Percentiles rank a stretch among this genome's conserved stretches.
Conservation (phyloP, 73 alveolate genomes). For the Chromera velia region DNA sequence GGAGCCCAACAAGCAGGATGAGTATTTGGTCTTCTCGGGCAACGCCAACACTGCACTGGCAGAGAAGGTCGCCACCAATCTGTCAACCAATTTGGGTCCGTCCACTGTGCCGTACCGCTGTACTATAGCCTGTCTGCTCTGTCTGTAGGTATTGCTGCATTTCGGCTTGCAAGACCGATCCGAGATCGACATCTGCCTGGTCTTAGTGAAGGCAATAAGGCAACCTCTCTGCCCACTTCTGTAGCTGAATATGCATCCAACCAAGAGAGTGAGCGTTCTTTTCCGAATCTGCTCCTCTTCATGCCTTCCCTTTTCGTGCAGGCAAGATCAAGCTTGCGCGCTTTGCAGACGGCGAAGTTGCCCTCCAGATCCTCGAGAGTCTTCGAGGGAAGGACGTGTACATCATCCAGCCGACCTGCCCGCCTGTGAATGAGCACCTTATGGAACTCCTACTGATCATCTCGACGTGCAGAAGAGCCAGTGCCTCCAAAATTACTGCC, state of each 20-base stretch:
- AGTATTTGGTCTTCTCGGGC: constrained; percentile 33
- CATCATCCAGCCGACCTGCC: constrained; percentile 76
- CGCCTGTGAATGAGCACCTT: constrained; percentile 87
- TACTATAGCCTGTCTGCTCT: too few relatives aligned
- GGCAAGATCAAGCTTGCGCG: constrained; percentile 52
- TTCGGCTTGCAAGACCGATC: too few relatives aligned
- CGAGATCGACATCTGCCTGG: too few relatives aligned
- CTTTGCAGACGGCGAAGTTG: constrained; percentile 88
- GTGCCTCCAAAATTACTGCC: constrained; percentile 79
- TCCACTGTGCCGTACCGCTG: too few relatives aligned
- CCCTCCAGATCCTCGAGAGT: constrained; percentile 59
- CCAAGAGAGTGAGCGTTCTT: too few relatives aligned
- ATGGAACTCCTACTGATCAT: constrained; percentile 82
- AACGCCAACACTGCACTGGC: constrained; percentile 45
- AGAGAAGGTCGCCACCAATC: constrained; percentile 43
- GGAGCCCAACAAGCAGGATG: neutral
- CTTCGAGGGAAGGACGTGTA: constrained; percentile 80
- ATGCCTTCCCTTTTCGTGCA: too few relatives aligned
- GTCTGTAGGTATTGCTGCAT: too few relatives aligned
- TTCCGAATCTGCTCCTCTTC: too few relatives aligned
- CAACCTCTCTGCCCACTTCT: too few relatives aligned
- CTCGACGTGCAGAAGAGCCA: constrained; percentile 77
- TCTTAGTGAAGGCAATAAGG: too few relatives aligned
- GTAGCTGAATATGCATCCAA: too few relatives aligned
- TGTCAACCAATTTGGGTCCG: constrained; percentile 46